A percentile compares a stretch with the other conserved stretches of the same genome.
phyloP scores from a whole-genome alignment of 1,139 yeast genomes.

The Kurtzmaniella quercitrusa region DNA sequence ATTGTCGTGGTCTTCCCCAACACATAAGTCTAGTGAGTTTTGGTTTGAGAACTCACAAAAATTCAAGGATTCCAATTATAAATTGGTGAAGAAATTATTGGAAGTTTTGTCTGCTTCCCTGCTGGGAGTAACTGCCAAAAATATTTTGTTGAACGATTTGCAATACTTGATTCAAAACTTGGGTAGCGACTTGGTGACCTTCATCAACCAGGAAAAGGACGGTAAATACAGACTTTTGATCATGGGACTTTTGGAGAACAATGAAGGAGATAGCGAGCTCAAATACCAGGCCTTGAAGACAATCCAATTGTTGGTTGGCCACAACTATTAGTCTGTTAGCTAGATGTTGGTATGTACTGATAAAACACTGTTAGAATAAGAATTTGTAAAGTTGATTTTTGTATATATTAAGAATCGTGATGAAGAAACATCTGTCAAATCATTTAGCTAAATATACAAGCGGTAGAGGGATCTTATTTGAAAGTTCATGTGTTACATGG shows the following conservation, averaged over 20 bases:
- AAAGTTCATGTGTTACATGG: no score
- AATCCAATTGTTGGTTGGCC: conserved; percentile 87
- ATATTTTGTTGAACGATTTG: conserved; percentile 54
- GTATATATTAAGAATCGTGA: no score
- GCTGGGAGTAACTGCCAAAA: conserved; percentile 23
- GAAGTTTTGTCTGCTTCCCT: conserved; percentile 26
- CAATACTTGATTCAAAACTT: conserved; percentile 41
- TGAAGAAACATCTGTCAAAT: no score
- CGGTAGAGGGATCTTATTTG: no score
- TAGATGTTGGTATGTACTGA: conserved; percentile 4
- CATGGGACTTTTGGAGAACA: conserved; percentile 77
- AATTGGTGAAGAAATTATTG: conserved; percentile 54
- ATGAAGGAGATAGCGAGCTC: conserved; percentile 72
- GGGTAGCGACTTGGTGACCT: conserved; percentile 63
- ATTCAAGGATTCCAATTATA: conserved; percentile 78
- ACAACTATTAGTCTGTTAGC: conserved; percentile 30
- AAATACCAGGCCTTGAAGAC: conserved; percentile 94
- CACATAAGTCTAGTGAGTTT: conserved; percentile 81
- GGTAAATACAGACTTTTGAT: conserved; percentile 62
- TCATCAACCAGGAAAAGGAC: conserved; percentile 61
- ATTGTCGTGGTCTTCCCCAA: conserved; percentile 84
- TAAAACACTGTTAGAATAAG: no score
- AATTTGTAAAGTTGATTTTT: no score
- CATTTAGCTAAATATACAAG: no score
- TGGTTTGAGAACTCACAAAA: conserved; percentile 80